Base-by-base conservation (phyloP, 148 eudicot species). In the Silene uniflora region DNA sequence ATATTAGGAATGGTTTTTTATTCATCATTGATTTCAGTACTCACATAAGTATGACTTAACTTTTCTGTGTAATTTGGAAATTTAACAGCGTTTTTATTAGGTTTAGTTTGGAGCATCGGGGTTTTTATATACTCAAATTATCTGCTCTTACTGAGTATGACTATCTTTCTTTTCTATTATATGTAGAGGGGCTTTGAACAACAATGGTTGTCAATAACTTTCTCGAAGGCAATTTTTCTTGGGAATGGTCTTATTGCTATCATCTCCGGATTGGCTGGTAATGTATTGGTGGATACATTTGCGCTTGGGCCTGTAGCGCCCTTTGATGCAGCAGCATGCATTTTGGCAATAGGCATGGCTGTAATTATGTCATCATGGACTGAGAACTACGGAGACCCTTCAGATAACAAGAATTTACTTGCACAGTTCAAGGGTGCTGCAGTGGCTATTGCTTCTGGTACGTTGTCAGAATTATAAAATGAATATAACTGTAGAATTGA, bases 321-420 rank as follows among this genome's bases (percentile, higher is more conserved):
- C 49, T 94, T 94, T 84, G 98, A 94, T 85, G 97, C 97, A 75
- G 98, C 98, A 79, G 88, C 96, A 9, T 85, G 91, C 81, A 85
- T 94, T 84, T 89, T 94, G 79, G 93, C 98, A n/a, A 80, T 94
- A 80, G 98, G 98, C 60, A 94, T 94, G 98, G 91, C 97, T 16
- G 49, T 94, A 67, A 94, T 94, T 79, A 66, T 94, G 75, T 90
- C 97, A 27, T 85, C 98, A 70, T 94, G 98, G 97, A 77, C 88
- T 25, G 98, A 94, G 82, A 94, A 94, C 83, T 94, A 85, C 86
- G 98, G 98, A 72, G 97, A 94, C 76, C 88, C 98, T 59, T 94
- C 98, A 64, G 98, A 94, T 76, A 94, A 63, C 91, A 94, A 94
- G 85, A 95, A 94, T 77, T 84, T 94, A 80, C 90, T 94, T 77